These are phyloP conservation scores for Chloroidium sp. DNA, from an alignment of 163 green algal genomes.

Conservation along the genomic window DNA sequence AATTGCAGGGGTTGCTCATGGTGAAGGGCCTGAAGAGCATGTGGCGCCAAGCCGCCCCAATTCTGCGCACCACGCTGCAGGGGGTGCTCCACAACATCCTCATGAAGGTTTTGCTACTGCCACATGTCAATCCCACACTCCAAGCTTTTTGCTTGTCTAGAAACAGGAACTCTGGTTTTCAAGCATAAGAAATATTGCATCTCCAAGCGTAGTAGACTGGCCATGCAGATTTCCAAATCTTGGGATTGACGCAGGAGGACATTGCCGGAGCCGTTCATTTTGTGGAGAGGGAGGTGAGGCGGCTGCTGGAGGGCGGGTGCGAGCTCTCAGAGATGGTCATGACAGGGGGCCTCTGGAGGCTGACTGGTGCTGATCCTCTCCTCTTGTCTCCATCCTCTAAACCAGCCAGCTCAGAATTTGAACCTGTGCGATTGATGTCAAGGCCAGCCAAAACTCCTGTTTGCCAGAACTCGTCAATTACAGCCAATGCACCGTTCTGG, in stretches of 20 bases:
- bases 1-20: constrained; percentile 27
- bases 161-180: no score
- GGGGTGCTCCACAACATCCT: constrained; percentile 59
- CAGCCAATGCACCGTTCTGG: no score
- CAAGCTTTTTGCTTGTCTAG: no score
- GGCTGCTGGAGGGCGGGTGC: constrained; percentile 46
- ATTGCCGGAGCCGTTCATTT: constrained; percentile 40
- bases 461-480: no score
- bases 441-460: no score
- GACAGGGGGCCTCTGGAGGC: constrained; percentile 72
- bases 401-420: neutral
- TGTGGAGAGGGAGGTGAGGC: constrained; percentile 42
- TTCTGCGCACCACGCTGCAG: constrained; percentile 56
- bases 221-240: neutral
- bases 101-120: constrained; percentile 27
- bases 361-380: constrained; percentile 31
- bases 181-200: neutral
- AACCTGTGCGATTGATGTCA: no score
- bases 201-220: neutral
- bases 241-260: constrained; percentile 14
- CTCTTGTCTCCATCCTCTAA: neutral
- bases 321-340: constrained; percentile 65
- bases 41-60: constrained; percentile 64
- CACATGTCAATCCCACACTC: no score
- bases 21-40: constrained; percentile 70